Evolutionary conservation across 495 filamentous ascomycete species (phyloP), one percentile per base, ranked within the genome.

Genomic region (Lepidopterella palustris): DNA sequence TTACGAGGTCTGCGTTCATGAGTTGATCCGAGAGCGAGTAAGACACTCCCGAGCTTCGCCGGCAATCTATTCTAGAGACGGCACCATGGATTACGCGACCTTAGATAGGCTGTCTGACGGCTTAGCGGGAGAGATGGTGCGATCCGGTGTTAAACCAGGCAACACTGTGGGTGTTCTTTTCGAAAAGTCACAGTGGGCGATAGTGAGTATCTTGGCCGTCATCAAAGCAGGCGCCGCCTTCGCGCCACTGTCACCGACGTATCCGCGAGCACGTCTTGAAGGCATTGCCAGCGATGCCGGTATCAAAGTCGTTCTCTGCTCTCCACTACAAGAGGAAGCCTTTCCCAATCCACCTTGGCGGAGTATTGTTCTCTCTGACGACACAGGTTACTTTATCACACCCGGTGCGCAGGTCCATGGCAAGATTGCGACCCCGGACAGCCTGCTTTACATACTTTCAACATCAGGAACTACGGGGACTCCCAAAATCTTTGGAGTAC

Each of bases 181-280:
- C 31, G 76, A 82, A 45, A 83, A 83, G 60, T 80, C 76, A 26
- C 72, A 69, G 40, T 77, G 75, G 76, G 75, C 76, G 3, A 62
- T 77, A n/a, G 70, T 82, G 40, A 73, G 77, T 1, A 69, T 80
- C 1, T 47, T 83, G 5, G 80, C 73, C 23, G 71, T 81, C 31
- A 72, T 82, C 68, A 81, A 79, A 56, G 71, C 80, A 13, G 79
- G 80, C 25, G 76, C 69, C 5, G 72, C 74, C 1, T 79, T 79
- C 59, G 80, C 84, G 25, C 82, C 79, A 4, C 68, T 85, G 21
- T 81, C 84, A 31, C 77, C 81, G 15, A 71, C 72, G 4, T 79
- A 84, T 55, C 82, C 82, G n/a, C 68, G 68, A 13, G 69, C 72
- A 50, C 78, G 83, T 0, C 61, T 77, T 28, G 66, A 74, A 24